Percentiles rank a stretch among this genome's conserved stretches.
Conservation (phyloP, 345 rosid genomes). For the Eucalyptus brandiana region DNA sequence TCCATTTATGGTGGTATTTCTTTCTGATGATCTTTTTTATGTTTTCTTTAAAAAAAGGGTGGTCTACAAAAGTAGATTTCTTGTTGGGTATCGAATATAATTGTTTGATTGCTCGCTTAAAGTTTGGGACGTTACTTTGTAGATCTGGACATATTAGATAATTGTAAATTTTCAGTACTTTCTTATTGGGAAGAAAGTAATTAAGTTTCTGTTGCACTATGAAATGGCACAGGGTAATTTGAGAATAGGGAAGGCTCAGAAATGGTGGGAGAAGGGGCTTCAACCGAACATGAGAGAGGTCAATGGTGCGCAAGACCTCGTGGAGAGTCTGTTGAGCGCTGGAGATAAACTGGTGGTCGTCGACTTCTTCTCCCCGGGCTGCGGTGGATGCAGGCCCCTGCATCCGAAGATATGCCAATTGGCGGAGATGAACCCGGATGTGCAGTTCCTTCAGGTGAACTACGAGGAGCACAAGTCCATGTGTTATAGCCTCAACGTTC, state of each 20-base stretch:
- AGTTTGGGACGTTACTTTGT: not conserved
- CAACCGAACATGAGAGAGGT: constrained; percentile 82
- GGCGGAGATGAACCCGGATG: constrained; percentile 69
- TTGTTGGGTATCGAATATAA: not conserved
- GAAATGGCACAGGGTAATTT: not conserved
- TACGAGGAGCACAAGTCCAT: constrained; percentile 92
- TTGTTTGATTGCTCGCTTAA: not conserved
- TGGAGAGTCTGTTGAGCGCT: constrained; percentile 46
- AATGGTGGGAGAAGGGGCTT: constrained; percentile 89
- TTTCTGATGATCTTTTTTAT: not conserved
- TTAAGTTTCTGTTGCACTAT: not conserved
- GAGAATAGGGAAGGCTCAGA: constrained; percentile 18
- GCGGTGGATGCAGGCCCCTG: constrained; percentile 95
- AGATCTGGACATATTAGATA: not conserved
- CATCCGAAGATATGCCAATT: constrained; percentile 96
- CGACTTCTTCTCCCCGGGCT: constrained; percentile 95
- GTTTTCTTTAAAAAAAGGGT: not conserved
- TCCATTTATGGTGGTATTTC: not conserved
- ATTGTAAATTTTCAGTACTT: not conserved
- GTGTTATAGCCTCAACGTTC: constrained; percentile 91
- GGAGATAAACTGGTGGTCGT: constrained; percentile 83
- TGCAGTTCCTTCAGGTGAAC: constrained; percentile 78
- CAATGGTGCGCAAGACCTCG: constrained; percentile 78
- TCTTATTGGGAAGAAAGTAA: not conserved
- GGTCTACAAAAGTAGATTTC: not conserved